phyloP scores from a whole-genome alignment of 768 basidiomycete genomes.

The Psilocybe cyanescens region DNA sequence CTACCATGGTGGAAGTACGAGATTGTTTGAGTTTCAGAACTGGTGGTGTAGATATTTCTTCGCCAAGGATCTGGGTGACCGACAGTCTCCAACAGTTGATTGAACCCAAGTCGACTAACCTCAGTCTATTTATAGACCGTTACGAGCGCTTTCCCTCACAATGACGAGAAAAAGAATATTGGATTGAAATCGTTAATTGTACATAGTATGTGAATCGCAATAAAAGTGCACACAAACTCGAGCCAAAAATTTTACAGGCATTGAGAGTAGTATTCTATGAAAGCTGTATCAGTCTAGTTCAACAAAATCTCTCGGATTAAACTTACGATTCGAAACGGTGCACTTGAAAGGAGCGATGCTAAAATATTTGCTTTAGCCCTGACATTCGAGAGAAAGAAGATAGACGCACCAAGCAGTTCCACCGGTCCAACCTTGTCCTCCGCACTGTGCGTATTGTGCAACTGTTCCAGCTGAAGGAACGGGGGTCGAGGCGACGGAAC shows the following conservation, averaged over 20 bases:
- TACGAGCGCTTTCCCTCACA: neutral
- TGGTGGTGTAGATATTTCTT: no score
- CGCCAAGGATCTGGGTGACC: no score
- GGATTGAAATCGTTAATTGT: neutral
- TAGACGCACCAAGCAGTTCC: slow-evolving; percentile 39
- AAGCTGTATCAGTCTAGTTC: neutral
- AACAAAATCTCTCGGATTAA: neutral
- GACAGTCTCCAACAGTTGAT: no score
- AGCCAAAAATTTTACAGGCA: slow-evolving; percentile 30
- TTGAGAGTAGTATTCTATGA: slow-evolving; percentile 39
- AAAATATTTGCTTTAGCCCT: neutral
- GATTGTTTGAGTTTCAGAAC: no score
- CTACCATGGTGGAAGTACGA: no score
- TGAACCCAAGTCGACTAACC: no score
- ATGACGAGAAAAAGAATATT: neutral
- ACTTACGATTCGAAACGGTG: slow-evolving; percentile 36
- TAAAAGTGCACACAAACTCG: neutral
- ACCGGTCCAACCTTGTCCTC: slow-evolving; percentile 43
- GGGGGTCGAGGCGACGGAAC: slow-evolving; percentile 21
- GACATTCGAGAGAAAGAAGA: neutral
- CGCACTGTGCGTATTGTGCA: slow-evolving; percentile 46
- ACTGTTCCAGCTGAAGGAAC: slow-evolving; percentile 29
- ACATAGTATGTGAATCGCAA: neutral
- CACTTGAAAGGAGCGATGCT: slow-evolving; percentile 42
- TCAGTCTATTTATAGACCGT: neutral